Evolutionary conservation across 1,284 basidiomycete species (phyloP), one percentile per base, ranked within the genome.

Genomic region (Irpex sp.): DNA sequence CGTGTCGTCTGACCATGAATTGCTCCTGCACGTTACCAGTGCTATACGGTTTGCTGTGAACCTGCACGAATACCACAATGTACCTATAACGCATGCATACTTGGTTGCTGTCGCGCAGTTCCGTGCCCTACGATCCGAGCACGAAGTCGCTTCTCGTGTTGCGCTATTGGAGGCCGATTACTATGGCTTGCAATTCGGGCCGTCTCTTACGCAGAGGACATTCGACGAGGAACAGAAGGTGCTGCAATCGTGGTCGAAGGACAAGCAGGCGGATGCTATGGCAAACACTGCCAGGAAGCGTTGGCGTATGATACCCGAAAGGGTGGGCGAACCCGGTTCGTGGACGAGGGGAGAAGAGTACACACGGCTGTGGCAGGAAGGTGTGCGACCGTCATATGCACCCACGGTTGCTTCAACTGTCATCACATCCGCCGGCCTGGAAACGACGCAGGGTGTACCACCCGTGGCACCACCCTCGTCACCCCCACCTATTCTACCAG

Each of bases 71-170:
- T 68, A 85, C 61, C 89, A 93, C 69, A 69, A 76, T 1, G 65
- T 89, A 31, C 83, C 93, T 0, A 80, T 98, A 49, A 87, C 92
- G 0, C 78, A 89, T 47, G 96, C 97, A 3, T 99, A 99, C 75
- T 79, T 82, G 4, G 78, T 80, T 17, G 89, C 93, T 21, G 84
- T 94, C n/a, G 81, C 85, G 11, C 93, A 97, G 75, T 98, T 95
- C 78, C 88, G 92, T 58, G 81, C 92, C 19, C 82, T 98, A 43
- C 89, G 94, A 60, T 89, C 93, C 26, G 89, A 94, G 73, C 90
- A 93, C 68, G 88, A 95, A 70, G 84, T 94, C 61, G 85, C 93
- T 2, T 87, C 85, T 33, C 80, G 83, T 3, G 87, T 93, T 59
- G 95, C 96, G 11, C 82, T 84, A 17, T 79, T 89, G 68, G 95